Base-by-base conservation (phyloP, 805 yeast genomes). In the Grigorovia yakushimaensis region DNA sequence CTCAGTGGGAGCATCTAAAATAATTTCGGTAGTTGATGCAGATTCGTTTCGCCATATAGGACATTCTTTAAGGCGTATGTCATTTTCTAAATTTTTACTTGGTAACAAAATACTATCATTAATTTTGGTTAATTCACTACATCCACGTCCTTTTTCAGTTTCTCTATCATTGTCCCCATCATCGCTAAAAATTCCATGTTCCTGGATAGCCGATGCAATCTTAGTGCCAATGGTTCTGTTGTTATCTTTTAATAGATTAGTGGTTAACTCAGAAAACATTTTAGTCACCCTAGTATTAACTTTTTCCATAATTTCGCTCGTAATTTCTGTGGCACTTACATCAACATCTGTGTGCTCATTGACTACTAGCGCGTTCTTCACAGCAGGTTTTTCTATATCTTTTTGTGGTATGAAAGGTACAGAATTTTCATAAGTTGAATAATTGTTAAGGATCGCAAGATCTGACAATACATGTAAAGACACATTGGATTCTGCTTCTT, bases 401-500 rank as follows among this genome's bases (percentile, higher is more conserved):
- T 9, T n/a, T 13, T 39, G 23, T 11, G 38, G 17, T 27, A 23
- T 17, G 33, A 36, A 36, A 19, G 45, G 45, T 36, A 43, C 22
- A 13, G 45, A 43, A 11, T 43, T 23, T 18, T 22, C 5, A 46
- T 48, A 47, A 4, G 36, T 38, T 10, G 56, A 50, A 57, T 73
- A 83, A 55, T 79, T 78, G 46, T 79, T 82, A 42, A 86, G 68
- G 23, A 75, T 47, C 0, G 67, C 64, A 33, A 71, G 72, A 52
- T 84, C 76, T 5, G 65, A 62, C 41, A 88, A 66, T 0, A 89
- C 93, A 36, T 70, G 67, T 81, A 78, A 79, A 0, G 96, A 96
- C 0, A 95, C 95, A 46, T 81, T 67, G 15, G 75, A 65, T 1
- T 94, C 88, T 0, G 96, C 96, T 33, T 77, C 82, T 57, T 78